A percentile compares a stretch with the other conserved stretches of the same genome.
These are phyloP conservation scores for Coemansia biformis DNA, from an alignment of 192 early-diverging fungal genomes.

Conservation along the genomic window DNA sequence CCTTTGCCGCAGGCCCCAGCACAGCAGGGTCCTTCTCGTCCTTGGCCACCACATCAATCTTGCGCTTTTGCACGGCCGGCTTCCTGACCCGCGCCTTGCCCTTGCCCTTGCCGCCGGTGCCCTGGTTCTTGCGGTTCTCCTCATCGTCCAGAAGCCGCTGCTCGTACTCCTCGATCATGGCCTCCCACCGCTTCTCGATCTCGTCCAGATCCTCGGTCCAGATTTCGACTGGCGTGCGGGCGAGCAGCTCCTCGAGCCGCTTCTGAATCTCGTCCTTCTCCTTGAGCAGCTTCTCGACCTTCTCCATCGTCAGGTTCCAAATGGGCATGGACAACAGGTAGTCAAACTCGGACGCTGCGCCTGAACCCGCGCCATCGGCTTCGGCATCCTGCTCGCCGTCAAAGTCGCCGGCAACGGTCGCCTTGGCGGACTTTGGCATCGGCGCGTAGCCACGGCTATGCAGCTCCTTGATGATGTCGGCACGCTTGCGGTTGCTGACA, in stretches of 20 bases:
- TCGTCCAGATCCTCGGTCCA: conserved; percentile 84
- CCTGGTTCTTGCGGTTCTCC: conserved; percentile 29
- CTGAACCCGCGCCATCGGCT: conserved; percentile 12
- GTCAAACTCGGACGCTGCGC: conserved; percentile 56
- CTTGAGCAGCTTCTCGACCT: conserved; percentile 70
- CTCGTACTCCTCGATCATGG: conserved; percentile 38
- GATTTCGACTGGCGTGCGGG: conserved; percentile 63
- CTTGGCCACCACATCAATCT: conserved; percentile 1
- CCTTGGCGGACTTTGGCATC: conserved; percentile 51
- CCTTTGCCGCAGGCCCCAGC: neutral
- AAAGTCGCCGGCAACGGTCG: conserved; percentile 44
- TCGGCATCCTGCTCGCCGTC: conserved; percentile 42
- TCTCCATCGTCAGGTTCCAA: conserved; percentile 85
- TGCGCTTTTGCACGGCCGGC: conserved; percentile 2
- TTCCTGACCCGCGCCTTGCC: conserved; percentile 35
- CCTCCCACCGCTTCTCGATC: conserved; percentile 81
- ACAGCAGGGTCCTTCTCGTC: neutral
- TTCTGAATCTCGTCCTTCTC: conserved; percentile 61
- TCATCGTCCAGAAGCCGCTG: conserved; percentile 36
- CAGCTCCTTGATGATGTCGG: conserved; percentile 69
- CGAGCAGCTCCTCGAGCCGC: conserved; percentile 62
- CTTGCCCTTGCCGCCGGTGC: conserved; percentile 25
- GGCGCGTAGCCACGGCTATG: conserved; percentile 60
- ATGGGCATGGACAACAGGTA: conserved; percentile 89
- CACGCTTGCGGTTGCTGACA: conserved; percentile 83